A percentile compares a stretch with the other conserved stretches of the same genome.
phyloP scores from a whole-genome alignment of 2,329 filamentous ascomycete genomes.

The Phoma herbarum region DNA sequence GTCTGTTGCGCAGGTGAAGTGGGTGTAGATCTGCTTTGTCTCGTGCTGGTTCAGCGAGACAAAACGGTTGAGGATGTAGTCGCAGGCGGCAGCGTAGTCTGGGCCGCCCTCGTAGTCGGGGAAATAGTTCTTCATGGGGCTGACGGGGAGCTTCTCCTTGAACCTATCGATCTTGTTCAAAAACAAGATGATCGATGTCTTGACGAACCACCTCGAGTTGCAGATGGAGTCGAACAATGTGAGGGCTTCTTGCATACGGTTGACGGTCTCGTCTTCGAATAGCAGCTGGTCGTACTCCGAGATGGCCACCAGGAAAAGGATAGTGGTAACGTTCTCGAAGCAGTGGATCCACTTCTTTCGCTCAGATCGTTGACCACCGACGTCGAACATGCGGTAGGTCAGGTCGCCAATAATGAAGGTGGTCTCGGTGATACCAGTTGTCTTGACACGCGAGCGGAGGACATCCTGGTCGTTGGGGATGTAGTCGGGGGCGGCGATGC shows the following conservation, averaged over 20 bases:
- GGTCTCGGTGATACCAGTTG: constrained; percentile 95
- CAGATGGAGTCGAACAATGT: constrained; percentile 77
- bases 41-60: constrained; percentile 98
- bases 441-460: constrained; percentile 95
- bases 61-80: constrained; percentile 99
- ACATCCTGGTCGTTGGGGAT: constrained; percentile 96
- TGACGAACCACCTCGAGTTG: constrained; percentile 77
- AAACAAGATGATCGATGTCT: constrained; percentile 77
- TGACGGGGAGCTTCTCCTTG: constrained; percentile 77
- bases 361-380: constrained; percentile 93
- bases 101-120: constrained; percentile 84
- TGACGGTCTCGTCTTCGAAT: constrained; percentile 91
- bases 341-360: constrained; percentile 99
- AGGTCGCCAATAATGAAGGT: constrained; percentile 94
- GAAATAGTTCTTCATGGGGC: constrained; percentile 80
- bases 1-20: constrained; percentile 98
- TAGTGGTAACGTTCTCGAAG: constrained; percentile 97
- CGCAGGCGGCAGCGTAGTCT: constrained; percentile 94
- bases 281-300: constrained; percentile 96
- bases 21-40: constrained; percentile 99
- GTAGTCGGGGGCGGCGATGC: constrained; percentile 90
- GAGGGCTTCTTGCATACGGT: constrained; percentile 77
- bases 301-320: constrained; percentile 95
- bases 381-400: constrained; percentile 97
- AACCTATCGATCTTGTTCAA: constrained; percentile 79